Base-by-base conservation (phyloP, 2,329 filamentous ascomycete species). In the Acephala macrosclerotiorum region DNA sequence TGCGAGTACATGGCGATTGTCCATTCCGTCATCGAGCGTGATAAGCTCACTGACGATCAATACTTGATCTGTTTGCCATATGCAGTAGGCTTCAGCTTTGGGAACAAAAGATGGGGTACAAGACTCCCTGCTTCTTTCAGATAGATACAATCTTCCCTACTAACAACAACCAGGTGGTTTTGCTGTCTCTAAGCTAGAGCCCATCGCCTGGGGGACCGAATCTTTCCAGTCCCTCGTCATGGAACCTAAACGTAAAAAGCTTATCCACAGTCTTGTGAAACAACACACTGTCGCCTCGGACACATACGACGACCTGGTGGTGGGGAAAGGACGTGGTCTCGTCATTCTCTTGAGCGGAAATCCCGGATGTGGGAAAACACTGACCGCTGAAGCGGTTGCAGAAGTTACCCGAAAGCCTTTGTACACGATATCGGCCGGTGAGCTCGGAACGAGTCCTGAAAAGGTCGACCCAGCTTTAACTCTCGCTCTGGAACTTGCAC, bases 341-440 rank as follows among this genome's bases (percentile, higher is more conserved):
- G 20, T 49, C 20, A 25, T 22, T 22, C 45, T 49, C 6, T 25
- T 49, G n/a, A 49, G 45, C 11, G 45, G 45, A 49, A 25, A 25
- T 25, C 45, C 45, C 20, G 45, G 45, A 49, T 22, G n/a, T 25
- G 45, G 45, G 45, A 49, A 49, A 25, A 49, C 45, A 22, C 20
- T 49, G 6, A 49, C 45, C 20, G 45, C 45, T 25, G 45, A 49
- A 49, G 45, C 20, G 45, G 45, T 49, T 7, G 45, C 45, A 9
- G 45, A 49, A 25, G n/a, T 49, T 8, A 49, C 45, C 11, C 45
- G 20, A 22, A 49, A 49, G 11, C 45, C 45, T 9, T 12, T 49
- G 45, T 49, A 49, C n/a, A 49, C 25, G 45, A 49, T 49, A 11
- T 49, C 45, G 20, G 45, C 45, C n/a, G 45, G 45, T n/a, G 45